Evolutionary conservation across 129 eudicot genomes (phyloP).

Genomic region (Flaveria robusta): DNA sequence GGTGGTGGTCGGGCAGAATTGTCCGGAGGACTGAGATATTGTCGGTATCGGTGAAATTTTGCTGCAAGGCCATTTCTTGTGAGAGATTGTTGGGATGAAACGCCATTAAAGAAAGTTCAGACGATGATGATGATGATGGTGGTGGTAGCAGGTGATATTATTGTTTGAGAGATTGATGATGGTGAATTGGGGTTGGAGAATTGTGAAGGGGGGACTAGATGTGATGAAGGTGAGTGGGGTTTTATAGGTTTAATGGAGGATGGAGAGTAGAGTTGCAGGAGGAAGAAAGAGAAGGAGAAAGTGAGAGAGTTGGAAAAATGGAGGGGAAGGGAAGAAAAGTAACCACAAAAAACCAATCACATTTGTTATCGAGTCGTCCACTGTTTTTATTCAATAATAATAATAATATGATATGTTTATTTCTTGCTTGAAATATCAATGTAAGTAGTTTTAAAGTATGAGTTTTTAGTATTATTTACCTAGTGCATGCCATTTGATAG

Average conservation of each 20-base stretch:
- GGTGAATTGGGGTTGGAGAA: not conserved
- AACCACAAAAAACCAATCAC: slow-evolving; percentile 16
- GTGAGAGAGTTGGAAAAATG: slow-evolving; percentile 25
- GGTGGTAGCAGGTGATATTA: not conserved
- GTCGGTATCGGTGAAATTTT: slow-evolving; percentile 50
- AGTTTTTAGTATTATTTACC: no score
- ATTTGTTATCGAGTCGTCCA: not conserved
- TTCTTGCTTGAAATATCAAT: no score
- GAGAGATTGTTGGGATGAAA: slow-evolving; percentile 56
- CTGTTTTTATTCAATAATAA: not conserved
- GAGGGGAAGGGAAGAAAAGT: slow-evolving; percentile 10
- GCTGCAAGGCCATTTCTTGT: slow-evolving; percentile 58
- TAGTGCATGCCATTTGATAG: no score
- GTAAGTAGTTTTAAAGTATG: no score
- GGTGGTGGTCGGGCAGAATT: slow-evolving; percentile 47
- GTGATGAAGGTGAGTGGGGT: slow-evolving; percentile 22
- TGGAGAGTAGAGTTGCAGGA: slow-evolving; percentile 14
- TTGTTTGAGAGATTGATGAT: no score
- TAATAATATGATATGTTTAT: no score
- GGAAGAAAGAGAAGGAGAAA: slow-evolving; percentile 22
- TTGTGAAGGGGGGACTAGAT: not conserved
- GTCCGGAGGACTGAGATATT: slow-evolving; percentile 44
- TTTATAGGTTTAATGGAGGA: slow-evolving; percentile 15
- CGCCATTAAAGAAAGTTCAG: slow-evolving; percentile 34
- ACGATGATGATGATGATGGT: not conserved